Conservation (phyloP, 2,329 filamentous ascomycete genomes). For the Trichoderma sp. region DNA sequence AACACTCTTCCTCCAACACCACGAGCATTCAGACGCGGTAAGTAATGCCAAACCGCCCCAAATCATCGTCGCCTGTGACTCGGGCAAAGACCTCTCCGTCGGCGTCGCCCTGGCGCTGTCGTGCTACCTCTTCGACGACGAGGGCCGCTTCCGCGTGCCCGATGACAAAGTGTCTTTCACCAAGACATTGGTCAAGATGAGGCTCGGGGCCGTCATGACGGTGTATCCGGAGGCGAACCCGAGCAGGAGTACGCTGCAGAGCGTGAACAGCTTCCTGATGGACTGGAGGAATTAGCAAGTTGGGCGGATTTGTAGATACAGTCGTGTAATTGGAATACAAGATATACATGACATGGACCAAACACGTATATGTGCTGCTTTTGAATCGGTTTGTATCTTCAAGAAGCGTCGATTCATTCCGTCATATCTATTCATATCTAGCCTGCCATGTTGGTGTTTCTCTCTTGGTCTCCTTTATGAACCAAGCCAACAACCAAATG, state of each 20-base stretch:
- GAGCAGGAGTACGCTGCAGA: conserved; percentile 79
- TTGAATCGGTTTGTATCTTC: background rate
- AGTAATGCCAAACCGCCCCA: conserved; percentile 16
- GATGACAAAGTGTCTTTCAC: conserved; percentile 45
- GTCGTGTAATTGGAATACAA: background rate
- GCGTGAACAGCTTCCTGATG: conserved; percentile 89
- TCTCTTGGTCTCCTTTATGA: background rate
- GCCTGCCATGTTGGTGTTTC: conserved; percentile 16
- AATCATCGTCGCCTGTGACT: conserved; percentile 66
- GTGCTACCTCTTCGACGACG: conserved; percentile 67
- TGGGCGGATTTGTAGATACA: background rate
- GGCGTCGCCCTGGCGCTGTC: conserved; percentile 73
- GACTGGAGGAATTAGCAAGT: conserved; percentile 38
- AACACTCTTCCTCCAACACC: conserved; percentile 33
- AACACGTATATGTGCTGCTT: background rate
- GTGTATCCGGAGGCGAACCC: conserved; percentile 78
- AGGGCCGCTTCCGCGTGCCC: conserved; percentile 46
- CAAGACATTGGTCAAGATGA: conserved; percentile 73
- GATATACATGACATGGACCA: background rate
- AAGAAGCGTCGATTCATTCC: conserved; percentile 13
- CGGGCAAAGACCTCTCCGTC: conserved; percentile 75
- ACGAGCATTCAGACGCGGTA: background rate
- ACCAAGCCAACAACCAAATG: background rate
- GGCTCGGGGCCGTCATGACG: conserved; percentile 78
- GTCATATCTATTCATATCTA: conserved; percentile 17